phyloP scores from a whole-genome alignment of 345 rosid genomes.

The Populus tremula region DNA sequence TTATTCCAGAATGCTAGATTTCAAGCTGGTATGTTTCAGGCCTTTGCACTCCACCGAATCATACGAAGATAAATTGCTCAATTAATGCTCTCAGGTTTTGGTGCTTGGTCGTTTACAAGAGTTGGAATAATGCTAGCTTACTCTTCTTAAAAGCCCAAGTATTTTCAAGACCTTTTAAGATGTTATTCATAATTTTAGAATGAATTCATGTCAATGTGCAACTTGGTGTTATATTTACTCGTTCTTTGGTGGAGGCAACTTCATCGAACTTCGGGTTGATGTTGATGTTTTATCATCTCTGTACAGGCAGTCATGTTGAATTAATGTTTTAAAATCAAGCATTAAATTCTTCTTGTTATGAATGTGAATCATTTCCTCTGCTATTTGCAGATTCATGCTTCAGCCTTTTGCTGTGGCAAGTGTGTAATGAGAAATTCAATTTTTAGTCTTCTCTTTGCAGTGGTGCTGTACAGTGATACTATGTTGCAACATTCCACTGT shows the following conservation, averaged over 20 bases:
- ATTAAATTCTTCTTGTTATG: background rate
- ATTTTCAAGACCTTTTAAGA: no score
- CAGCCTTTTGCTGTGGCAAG: background rate
- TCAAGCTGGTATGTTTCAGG: no score
- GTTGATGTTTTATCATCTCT: background rate
- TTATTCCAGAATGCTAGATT: no score
- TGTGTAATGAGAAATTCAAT: background rate
- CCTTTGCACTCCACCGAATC: no score
- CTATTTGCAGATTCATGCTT: background rate
- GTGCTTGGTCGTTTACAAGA: no score
- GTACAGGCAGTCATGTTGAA: background rate
- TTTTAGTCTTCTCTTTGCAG: background rate
- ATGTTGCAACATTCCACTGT: background rate
- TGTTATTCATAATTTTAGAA: no score
- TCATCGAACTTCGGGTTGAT: background rate
- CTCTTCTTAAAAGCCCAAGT: no score
- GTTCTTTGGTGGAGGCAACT: background rate
- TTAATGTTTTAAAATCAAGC: background rate
- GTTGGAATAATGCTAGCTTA: no score
- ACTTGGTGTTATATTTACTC: no score
- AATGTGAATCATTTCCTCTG: background rate
- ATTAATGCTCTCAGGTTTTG: no score
- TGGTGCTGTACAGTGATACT: background rate
- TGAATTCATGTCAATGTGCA: no score
- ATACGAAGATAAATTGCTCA: no score